Evolutionary conservation across 1,284 basidiomycete species (phyloP).

Genomic region (Hypsizygus ulmarius): DNA sequence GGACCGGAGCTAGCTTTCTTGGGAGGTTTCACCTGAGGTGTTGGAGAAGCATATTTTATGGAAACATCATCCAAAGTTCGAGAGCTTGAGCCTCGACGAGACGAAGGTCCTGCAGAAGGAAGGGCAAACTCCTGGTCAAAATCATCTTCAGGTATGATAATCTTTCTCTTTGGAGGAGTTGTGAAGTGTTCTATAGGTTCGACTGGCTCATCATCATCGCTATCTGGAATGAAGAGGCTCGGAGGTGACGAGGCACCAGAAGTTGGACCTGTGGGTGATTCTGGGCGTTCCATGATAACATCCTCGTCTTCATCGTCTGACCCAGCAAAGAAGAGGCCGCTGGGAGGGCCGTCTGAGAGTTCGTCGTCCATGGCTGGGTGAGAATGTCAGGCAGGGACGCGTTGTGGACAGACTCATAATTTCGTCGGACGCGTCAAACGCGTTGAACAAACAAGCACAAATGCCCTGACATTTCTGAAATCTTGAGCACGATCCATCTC

Average conservation of each 20-base stretch:
- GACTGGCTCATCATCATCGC: slow-evolving; percentile 48
- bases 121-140: slow-evolving; percentile 33
- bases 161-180: slow-evolving; percentile 16
- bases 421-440: slow-evolving; percentile 29
- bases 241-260: slow-evolving; percentile 22
- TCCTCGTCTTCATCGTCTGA: slow-evolving; percentile 44
- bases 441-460: slow-evolving; percentile 34
- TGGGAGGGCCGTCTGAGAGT: slow-evolving; percentile 29
- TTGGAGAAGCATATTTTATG: slow-evolving; percentile 25
- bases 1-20: slow-evolving; percentile 20
- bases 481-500: slow-evolving; percentile 17
- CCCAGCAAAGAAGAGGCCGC: slow-evolving; percentile 45
- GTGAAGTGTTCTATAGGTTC: slow-evolving; percentile 8
- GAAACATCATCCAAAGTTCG: slow-evolving; percentile 35
- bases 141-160: slow-evolving; percentile 23
- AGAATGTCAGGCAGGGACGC: slow-evolving; percentile 19
- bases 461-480: slow-evolving; percentile 24
- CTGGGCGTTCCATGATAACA: slow-evolving; percentile 24
- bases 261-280: slow-evolving; percentile 14
- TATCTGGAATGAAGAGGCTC: slow-evolving; percentile 54
- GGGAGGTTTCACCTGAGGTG: slow-evolving; percentile 21
- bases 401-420: slow-evolving; percentile 21
- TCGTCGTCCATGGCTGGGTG: slow-evolving; percentile 29
- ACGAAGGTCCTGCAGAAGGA: slow-evolving; percentile 26
- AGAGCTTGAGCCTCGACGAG: slow-evolving; percentile 41